phyloP scores from a whole-genome alignment of 208 protist genomes.

The Pavlovales sp. region DNA sequence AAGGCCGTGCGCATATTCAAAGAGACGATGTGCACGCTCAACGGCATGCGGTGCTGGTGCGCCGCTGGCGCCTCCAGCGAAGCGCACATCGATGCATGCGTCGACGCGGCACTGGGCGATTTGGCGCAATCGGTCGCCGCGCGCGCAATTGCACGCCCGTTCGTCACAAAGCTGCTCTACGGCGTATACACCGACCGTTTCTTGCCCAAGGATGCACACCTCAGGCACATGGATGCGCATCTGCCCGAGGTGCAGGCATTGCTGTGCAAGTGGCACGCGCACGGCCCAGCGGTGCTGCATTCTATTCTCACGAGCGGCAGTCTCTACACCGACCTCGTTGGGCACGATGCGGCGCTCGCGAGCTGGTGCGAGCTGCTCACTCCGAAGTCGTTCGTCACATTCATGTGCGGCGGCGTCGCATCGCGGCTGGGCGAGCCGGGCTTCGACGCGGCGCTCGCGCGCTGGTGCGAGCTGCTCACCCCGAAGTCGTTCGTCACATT shows the following conservation, averaged over 20 bases:
- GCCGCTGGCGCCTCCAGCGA: not conserved
- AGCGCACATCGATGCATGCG: not conserved
- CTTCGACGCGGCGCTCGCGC: not conserved
- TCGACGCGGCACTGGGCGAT: not conserved
- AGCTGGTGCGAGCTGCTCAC: not conserved
- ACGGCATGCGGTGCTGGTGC: not conserved
- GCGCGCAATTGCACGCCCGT: too few relatives aligned
- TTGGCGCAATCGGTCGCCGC: not conserved
- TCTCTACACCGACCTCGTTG: not conserved
- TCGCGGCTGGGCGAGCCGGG: not conserved
- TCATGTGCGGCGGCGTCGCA: not conserved
- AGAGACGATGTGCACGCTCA: not conserved
- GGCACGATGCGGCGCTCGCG: not conserved
- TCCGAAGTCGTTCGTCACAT: not conserved
- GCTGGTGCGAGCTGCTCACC: not conserved
- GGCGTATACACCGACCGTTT: not conserved
- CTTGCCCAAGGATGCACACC: not conserved
- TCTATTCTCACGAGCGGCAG: not conserved
- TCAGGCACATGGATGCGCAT: not conserved
- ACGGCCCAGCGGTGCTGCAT: not conserved
- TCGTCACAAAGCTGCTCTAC: not conserved
- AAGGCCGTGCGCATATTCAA: not conserved
- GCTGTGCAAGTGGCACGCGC: not conserved
- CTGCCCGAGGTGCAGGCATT: not conserved
- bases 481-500: not conserved